Base-by-base conservation (phyloP, 2,329 filamentous ascomycete species). In the Neonectria punicea region DNA sequence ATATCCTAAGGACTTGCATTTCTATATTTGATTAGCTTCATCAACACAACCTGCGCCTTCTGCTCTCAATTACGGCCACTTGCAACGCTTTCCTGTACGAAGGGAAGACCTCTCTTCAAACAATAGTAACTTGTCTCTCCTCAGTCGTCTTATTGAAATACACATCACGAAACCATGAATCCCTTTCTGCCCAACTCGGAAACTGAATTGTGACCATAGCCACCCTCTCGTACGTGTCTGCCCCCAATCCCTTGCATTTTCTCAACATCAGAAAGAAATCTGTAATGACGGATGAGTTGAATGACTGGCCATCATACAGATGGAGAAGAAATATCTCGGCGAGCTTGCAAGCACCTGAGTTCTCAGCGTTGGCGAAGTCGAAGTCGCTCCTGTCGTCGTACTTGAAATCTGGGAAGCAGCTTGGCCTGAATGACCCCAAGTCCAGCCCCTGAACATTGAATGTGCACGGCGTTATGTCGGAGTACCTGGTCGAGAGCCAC, bases 381-480 rank as follows among this genome's bases (percentile, higher is more conserved):
- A 60, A 53, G 28, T 60, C 58, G 7, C 13, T 39, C 30, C 36
- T 39, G 22, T 60, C 58, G 46, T 39, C 54, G 10, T 46, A 60
- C 34, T 54, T 53, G 30, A 46, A 60, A 16, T 60, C 58, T 14
- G 58, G 36, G 32, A 34, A 53, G 39, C 22, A 60, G n/a, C 49
- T 60, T 32, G 30, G 20, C 51, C 9, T n/a, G 6, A 28, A n/a
- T n/a, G n/a, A 13, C 34, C 39, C 11, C 16, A 60, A 8, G 11
- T 60, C 36, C 2, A 53, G 49, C 4, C 30, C 39, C 10, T 49
- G 11, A 18, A 57, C 39, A 5, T 57, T 30, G 14, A 44, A 13
- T 47, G 18, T 49, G 39, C 49, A 60, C 13, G 36, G 34, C 22
- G 25, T 14, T 9, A 46, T 39, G 9, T 22, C 20, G 2, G 20